Evolutionary conservation across 2,329 filamentous ascomycete species (phyloP), one percentile per base, ranked within the genome.

Genomic region (Tolypocladium album): DNA sequence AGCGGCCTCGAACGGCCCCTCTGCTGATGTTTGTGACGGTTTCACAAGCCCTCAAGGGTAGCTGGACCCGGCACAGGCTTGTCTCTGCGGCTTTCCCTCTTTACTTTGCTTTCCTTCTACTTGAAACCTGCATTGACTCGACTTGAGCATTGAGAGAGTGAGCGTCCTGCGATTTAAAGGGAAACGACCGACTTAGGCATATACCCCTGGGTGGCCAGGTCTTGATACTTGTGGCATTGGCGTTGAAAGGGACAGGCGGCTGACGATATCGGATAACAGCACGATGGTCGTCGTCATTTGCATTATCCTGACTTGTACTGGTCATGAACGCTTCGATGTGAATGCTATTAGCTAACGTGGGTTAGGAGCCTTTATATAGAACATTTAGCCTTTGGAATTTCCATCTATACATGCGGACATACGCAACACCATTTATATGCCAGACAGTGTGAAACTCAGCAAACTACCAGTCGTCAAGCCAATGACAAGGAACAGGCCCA

Each of bases 381-480:
- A 12, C 50, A 4, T 55, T 36, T 22, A n/a, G 22, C n/a, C 7
- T 11, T 36, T 34, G 27, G 17, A n/a, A 15, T 38, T 55, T 20
- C 6, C 20, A 55, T 20, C 36, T 12, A 38, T 55, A 38, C 20
- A 34, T 55, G 50, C 50, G 22, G 31, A 38, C 22, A 38, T 20
- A 20, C 11, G 50, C 31, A 55, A 20, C 31, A 22, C 7, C 56
- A 34, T 59, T 59, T 64, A 69, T 52, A 64, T 61, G 7, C 76
- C 78, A 0, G 87, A 82, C 63, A 85, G 84, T 12, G 86, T 80
- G 74, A 97, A 99, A 72, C 92, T 97, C 71, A 95, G 73, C 67
- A 97, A 74, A 75, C 93, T 97, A n/a, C 94, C 94, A 31, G 81
- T 80, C 2, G 91, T 84, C 74, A 97, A 75, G 0, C 94, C 94